A percentile compares a stretch with the other conserved stretches of the same genome.
phyloP scores from a whole-genome alignment of 1,284 basidiomycete species.

The Laetiporus sulphureus region DNA sequence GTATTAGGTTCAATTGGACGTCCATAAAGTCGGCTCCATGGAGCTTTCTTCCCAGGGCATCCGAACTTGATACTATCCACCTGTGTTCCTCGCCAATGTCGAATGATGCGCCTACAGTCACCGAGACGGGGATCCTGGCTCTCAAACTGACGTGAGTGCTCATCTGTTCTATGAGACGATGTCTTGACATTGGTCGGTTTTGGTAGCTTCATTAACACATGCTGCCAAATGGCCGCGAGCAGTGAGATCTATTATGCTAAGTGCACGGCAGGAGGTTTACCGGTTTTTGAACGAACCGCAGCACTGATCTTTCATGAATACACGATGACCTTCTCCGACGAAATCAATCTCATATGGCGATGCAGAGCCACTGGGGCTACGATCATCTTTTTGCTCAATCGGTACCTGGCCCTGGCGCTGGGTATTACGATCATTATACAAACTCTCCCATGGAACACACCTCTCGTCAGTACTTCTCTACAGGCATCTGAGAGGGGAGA shows the following conservation, averaged over 20 bases:
- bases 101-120: not conserved
- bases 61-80: no score
- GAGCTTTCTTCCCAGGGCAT: no score
- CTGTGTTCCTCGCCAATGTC: constrained; percentile 5
- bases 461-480: not conserved
- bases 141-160: constrained; percentile 2
- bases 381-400: constrained; percentile 12
- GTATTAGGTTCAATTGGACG: no score
- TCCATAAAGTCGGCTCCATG: no score
- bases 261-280: not conserved
- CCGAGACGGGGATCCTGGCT: not conserved
- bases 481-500: no score
- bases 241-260: not conserved
- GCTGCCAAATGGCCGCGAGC: constrained; percentile 5
- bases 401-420: constrained; percentile 9
- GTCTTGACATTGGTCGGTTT: no score
- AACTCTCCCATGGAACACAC: constrained; percentile 4
- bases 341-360: constrained; percentile 11
- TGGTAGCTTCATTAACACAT: constrained; percentile 6
- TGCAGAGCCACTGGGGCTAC: constrained; percentile 8
- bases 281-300: not conserved
- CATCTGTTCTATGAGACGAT: no score
- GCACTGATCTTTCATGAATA: constrained; percentile 14
- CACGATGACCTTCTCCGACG: constrained; percentile 9
- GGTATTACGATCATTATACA: constrained; percentile 6